These are phyloP conservation scores for Rhodosporidiobolus odoratus DNA, from an alignment of 768 basidiomycete genomes.

Conservation along the genomic window DNA sequence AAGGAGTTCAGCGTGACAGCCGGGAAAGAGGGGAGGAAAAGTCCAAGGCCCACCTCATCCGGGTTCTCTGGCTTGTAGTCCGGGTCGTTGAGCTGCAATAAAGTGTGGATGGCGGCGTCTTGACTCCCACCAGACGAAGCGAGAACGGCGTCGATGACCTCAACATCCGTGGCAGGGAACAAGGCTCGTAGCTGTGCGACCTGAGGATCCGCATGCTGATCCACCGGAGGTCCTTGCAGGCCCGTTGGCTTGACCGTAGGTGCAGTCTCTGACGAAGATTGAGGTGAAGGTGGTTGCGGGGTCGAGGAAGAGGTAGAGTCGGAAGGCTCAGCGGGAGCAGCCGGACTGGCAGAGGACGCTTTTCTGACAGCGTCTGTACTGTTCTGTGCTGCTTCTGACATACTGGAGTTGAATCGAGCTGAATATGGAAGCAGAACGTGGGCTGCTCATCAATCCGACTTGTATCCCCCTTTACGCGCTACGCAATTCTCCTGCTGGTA, in stretches of 20 bases:
- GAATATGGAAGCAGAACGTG: too few relatives aligned
- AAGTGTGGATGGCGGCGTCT: slow-evolving; percentile 15
- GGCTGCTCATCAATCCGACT: too few relatives aligned
- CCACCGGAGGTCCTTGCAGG: background rate
- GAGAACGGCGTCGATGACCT: slow-evolving; percentile 27
- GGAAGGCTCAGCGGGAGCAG: background rate
- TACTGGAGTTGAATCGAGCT: too few relatives aligned
- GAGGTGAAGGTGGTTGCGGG: background rate
- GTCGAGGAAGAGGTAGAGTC: background rate
- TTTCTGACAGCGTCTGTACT: too few relatives aligned
- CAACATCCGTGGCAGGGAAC: slow-evolving; percentile 13
- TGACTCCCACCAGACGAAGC: background rate
- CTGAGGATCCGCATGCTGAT: background rate
- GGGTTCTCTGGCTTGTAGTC: slow-evolving; percentile 7
- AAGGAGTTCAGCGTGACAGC: background rate
- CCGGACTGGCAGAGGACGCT: too few relatives aligned
- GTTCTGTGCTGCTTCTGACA: too few relatives aligned
- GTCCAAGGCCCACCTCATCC: slow-evolving; percentile 11
- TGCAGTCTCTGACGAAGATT: background rate
- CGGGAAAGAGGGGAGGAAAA: background rate
- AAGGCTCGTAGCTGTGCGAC: slow-evolving; percentile 18
- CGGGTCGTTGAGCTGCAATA: slow-evolving; percentile 20
- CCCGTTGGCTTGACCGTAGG: too few relatives aligned
- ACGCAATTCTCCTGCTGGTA: too few relatives aligned
- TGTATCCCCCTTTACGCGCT: too few relatives aligned